Conservation (phyloP, 1,139 yeast genomes). For the Trichomonascaceae sp. region DNA sequence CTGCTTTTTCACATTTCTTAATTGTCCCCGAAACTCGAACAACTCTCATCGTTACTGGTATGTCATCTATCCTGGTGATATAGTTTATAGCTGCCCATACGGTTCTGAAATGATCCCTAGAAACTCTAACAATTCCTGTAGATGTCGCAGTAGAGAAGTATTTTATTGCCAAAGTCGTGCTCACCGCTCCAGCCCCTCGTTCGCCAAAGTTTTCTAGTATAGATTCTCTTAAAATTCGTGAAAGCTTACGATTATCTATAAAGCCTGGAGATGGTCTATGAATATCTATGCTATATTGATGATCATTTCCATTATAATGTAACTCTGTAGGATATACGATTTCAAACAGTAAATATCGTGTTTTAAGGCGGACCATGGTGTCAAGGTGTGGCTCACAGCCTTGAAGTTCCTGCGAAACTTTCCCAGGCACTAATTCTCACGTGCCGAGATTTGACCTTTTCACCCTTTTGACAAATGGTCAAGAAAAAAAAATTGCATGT, state of each 20-base stretch:
- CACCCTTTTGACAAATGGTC: background rate
- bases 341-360: constrained; percentile 78
- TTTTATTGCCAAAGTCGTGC: constrained; percentile 52
- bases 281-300: background rate
- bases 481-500: constrained; percentile 5
- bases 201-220: constrained; percentile 70
- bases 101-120: constrained; percentile 55
- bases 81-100: constrained; percentile 67
- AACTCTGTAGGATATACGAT: constrained; percentile 49
- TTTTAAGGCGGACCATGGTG: constrained; percentile 79
- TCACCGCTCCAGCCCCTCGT: constrained; percentile 63
- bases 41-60: constrained; percentile 50
- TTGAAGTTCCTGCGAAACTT: no score
- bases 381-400: background rate
- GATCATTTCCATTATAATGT: background rate
- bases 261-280: constrained; percentile 1
- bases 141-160: constrained; percentile 79
- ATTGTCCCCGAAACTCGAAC: constrained; percentile 83
- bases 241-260: constrained; percentile 23
- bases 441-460: background rate
- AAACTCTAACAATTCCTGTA: constrained; percentile 77
- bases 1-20: constrained; percentile 69
- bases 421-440: background rate
- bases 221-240: constrained; percentile 45
- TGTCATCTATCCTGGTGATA: constrained; percentile 50